Percentiles rank a stretch among this genome's conserved stretches.
Conservation (phyloP, 1,284 basidiomycete species). For the Apiotrichum akiyoshidainum region DNA sequence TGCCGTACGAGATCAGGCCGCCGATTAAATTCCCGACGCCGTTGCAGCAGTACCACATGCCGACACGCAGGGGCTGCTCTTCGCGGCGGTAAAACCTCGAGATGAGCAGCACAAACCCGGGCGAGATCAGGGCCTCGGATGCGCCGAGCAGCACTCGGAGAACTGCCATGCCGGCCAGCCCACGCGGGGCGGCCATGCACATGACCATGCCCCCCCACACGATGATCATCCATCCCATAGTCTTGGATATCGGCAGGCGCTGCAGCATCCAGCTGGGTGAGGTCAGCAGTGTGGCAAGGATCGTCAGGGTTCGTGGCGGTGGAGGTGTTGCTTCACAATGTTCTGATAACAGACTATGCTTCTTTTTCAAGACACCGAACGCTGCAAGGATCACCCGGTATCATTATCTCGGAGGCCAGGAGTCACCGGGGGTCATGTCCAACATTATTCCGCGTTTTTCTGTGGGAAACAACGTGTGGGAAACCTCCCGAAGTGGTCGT, state of each 20-base stretch:
- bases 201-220: conserved; percentile 46
- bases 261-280: conserved; percentile 23
- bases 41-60: conserved; percentile 42
- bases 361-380: no score
- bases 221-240: conserved; percentile 30
- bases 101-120: conserved; percentile 45
- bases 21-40: conserved; percentile 36
- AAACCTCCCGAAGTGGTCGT: no score
- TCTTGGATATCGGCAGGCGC: conserved; percentile 31
- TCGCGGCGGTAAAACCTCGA: conserved; percentile 43
- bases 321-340: no score
- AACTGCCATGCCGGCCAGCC: conserved; percentile 38
- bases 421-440: no score
- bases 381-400: no score
- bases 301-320: no score
- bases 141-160: conserved; percentile 42
- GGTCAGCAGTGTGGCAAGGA: no score
- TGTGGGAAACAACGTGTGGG: no score
- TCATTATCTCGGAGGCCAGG: no score
- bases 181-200: conserved; percentile 41
- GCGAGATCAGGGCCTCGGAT: conserved; percentile 44
- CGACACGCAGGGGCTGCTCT: conserved; percentile 43
- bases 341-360: no score
- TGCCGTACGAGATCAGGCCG: conserved; percentile 38
- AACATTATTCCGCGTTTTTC: no score